These are phyloP conservation scores for Sugiyamaella qingdaonensis DNA, from an alignment of 805 yeast species.

Conservation along the genomic window DNA sequence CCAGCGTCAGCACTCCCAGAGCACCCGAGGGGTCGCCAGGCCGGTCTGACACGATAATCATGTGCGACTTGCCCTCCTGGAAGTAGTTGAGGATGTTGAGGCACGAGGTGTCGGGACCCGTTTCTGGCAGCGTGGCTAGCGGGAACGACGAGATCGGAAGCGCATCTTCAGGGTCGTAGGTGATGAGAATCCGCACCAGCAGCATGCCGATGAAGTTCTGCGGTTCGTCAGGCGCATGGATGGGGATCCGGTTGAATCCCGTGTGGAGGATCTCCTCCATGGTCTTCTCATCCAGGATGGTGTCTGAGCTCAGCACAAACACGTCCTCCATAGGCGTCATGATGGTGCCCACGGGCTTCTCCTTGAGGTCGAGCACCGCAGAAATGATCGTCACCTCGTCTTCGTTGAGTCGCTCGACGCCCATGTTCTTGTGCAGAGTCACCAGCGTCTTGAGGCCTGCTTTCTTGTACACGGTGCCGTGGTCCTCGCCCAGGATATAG, in stretches of 20 bases:
- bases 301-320: constrained; percentile 80
- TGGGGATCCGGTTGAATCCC: constrained; percentile 93
- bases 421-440: constrained; percentile 89
- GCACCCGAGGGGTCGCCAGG: constrained; percentile 80
- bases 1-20: constrained; percentile 85
- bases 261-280: constrained; percentile 90
- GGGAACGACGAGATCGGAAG: constrained; percentile 91
- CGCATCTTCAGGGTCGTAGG: constrained; percentile 96
- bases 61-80: constrained; percentile 96
- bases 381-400: constrained; percentile 96
- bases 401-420: constrained; percentile 84
- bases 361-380: constrained; percentile 91
- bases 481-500: constrained; percentile 84
- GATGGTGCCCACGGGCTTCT: constrained; percentile 76
- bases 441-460: constrained; percentile 91
- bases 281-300: constrained; percentile 72
- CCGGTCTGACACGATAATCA: constrained; percentile 83
- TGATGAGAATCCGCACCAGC: constrained; percentile 82
- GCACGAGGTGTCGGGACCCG: constrained; percentile 87
- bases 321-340: constrained; percentile 95
- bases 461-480: constrained; percentile 90
- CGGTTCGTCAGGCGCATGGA: constrained; percentile 85
- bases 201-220: constrained; percentile 92
- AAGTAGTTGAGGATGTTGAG: constrained; percentile 89
- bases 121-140: constrained; percentile 92